phyloP scores from a whole-genome alignment of 2,329 filamentous ascomycete species.

The Thermochaetoides dissita region DNA sequence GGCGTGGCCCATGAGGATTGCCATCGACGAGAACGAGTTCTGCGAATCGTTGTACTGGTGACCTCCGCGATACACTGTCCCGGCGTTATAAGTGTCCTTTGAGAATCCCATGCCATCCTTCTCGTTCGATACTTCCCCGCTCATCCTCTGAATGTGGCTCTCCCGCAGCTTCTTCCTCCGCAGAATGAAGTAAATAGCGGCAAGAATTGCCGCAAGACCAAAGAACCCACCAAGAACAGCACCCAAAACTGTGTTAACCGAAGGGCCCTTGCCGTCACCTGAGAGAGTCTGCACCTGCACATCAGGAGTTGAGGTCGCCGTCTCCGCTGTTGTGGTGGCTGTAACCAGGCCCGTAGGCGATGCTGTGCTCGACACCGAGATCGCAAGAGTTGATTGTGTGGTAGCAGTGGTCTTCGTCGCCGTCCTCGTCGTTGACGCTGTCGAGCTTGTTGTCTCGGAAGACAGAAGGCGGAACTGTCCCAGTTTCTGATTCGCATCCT shows the following conservation, averaged over 20 bases:
- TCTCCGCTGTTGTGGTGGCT: constrained; percentile 16
- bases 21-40: constrained; percentile 48
- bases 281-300: background rate
- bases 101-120: constrained; percentile 40
- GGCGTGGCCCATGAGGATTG: constrained; percentile 51
- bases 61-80: constrained; percentile 28
- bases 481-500: constrained; percentile 55
- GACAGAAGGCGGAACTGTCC: constrained; percentile 28
- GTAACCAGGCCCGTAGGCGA: constrained; percentile 14
- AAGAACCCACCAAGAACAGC: constrained; percentile 72
- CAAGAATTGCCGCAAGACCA: constrained; percentile 56
- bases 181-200: constrained; percentile 55
- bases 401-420: constrained; percentile 11
- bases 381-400: constrained; percentile 12
- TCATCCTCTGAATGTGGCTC: constrained; percentile 29
- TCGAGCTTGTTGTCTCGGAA: constrained; percentile 8
- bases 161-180: constrained; percentile 43
- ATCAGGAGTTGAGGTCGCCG: constrained; percentile 1
- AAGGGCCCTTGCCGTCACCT: background rate
- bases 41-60: constrained; percentile 40
- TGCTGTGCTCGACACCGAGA: constrained; percentile 6
- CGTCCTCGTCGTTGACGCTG: constrained; percentile 21
- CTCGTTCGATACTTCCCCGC: constrained; percentile 36
- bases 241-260: constrained; percentile 51
- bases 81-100: constrained; percentile 26